Evolutionary conservation across 495 filamentous ascomycete genomes (phyloP).

Genomic region (Tuber calosporum): DNA sequence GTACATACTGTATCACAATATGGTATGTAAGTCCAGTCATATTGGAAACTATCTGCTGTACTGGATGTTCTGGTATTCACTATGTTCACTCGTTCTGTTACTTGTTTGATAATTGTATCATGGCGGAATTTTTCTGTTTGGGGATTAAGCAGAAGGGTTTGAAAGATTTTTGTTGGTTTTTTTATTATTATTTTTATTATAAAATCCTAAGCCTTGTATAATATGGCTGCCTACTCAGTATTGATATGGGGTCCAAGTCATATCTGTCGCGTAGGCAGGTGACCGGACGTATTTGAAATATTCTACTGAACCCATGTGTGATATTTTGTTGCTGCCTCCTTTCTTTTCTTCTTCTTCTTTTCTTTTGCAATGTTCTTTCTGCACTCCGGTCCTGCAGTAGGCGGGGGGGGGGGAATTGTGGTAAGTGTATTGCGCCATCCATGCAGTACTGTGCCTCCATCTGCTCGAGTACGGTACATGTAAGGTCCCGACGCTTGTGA

Average conservation of each 20-base stretch:
- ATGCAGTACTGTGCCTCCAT: not conserved
- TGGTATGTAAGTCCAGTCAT: not conserved
- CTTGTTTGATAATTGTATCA: too few relatives aligned
- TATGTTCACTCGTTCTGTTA: not conserved
- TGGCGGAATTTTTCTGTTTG: too few relatives aligned
- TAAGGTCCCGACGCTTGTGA: too few relatives aligned
- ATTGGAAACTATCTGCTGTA: not conserved
- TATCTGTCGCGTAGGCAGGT: not conserved
- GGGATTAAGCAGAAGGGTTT: too few relatives aligned
- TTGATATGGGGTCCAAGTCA: not conserved
- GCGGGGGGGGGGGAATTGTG: not conserved
- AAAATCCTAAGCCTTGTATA: not conserved
- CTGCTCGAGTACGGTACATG: not conserved
- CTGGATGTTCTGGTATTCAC: too few relatives aligned
- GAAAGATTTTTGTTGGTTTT: too few relatives aligned
- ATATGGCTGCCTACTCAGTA: too few relatives aligned
- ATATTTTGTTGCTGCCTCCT: not conserved
- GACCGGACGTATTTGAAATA: conserved; percentile 1
- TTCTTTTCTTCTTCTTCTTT: not conserved
- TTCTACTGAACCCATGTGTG: not conserved
- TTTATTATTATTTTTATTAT: too few relatives aligned
- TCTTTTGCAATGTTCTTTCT: not conserved
- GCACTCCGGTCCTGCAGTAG: not conserved
- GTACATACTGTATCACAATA: not conserved
- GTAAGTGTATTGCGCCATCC: not conserved